Conservation (phyloP, 306 rosid genomes). For the Citrullus colocynthis region DNA sequence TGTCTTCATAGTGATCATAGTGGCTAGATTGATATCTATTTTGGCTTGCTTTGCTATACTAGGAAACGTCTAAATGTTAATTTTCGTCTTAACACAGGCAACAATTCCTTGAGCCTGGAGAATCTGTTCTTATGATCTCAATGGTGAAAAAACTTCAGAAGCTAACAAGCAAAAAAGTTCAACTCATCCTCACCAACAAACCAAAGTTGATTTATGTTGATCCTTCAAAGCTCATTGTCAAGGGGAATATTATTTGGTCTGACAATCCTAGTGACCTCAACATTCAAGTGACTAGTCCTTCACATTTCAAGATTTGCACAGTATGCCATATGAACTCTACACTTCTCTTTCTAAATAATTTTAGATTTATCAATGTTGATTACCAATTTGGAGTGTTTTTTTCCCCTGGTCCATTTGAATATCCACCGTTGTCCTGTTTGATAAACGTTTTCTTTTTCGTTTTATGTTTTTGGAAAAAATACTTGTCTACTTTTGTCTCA, state of each 20-base stretch:
- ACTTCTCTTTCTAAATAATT: not conserved
- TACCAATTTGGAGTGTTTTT: not conserved
- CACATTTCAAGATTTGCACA: slow-evolving; percentile 85
- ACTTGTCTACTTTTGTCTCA: too few species aligned
- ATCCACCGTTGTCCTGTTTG: not conserved
- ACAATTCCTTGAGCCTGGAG: slow-evolving; percentile 91
- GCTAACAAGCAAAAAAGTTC: slow-evolving; percentile 92
- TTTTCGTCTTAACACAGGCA: slow-evolving; percentile 48
- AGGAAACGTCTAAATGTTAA: not conserved
- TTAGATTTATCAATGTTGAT: not conserved
- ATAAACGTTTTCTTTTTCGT: not conserved
- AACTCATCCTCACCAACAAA: slow-evolving; percentile 94
- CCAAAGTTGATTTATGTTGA: slow-evolving; percentile 92
- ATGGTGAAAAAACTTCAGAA: slow-evolving; percentile 91
- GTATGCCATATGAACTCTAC: slow-evolving; percentile 27
- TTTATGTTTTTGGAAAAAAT: too few species aligned
- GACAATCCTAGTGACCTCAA: slow-evolving; percentile 81
- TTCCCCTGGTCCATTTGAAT: not conserved
- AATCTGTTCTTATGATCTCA: slow-evolving; percentile 90
- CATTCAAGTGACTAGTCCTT: slow-evolving; percentile 74
- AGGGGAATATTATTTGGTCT: slow-evolving; percentile 92
- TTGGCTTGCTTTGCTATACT: not conserved
- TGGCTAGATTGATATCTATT: not conserved
- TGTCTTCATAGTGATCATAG: not conserved
- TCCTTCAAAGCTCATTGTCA: slow-evolving; percentile 75